A percentile compares a stretch with the other conserved stretches of the same genome.
phyloP scores from a whole-genome alignment of 805 yeast genomes.

The Allodekkera sacchari region DNA sequence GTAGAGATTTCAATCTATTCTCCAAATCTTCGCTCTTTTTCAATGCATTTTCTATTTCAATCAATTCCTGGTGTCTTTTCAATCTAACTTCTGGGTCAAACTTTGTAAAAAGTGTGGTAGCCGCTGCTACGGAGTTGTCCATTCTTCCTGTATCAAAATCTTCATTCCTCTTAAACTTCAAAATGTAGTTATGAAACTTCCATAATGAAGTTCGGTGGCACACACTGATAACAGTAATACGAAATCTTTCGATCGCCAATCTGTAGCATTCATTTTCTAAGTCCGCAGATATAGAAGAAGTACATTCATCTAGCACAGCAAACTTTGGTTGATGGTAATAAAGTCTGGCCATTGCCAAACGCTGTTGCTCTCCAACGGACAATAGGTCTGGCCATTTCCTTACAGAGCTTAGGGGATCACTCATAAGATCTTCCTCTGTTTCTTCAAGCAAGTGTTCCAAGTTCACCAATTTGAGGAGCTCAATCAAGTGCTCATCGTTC shows the following conservation, averaged over 20 bases:
- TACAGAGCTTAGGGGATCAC: constrained; percentile 39
- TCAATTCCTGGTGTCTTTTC: constrained; percentile 68
- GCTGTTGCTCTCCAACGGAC: constrained; percentile 86
- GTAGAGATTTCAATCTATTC: constrained; percentile 58
- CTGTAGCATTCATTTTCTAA: constrained; percentile 86
- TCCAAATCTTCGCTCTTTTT: constrained; percentile 63
- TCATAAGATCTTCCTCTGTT: constrained; percentile 9
- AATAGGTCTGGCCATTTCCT: constrained; percentile 86
- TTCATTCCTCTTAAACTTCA: constrained; percentile 46
- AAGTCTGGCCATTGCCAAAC: constrained; percentile 87
- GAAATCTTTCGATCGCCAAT: constrained; percentile 62
- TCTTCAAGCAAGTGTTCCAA: constrained; percentile 46
- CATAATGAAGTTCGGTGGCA: constrained; percentile 89
- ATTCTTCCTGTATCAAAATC: constrained; percentile 36
- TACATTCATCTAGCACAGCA: constrained; percentile 94
- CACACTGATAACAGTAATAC: constrained; percentile 79
- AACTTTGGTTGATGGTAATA: constrained; percentile 87
- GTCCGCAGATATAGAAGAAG: constrained; percentile 86
- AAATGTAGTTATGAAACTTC: constrained; percentile 79
- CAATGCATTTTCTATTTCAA: constrained; percentile 57
- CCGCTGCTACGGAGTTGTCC: constrained; percentile 28
- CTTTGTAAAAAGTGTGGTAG: constrained; percentile 31
- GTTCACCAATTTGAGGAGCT: constrained; percentile 48
- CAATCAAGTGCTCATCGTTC: constrained; percentile 41
- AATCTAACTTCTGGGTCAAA: constrained; percentile 71